phyloP scores from a whole-genome alignment of 2,329 filamentous ascomycete genomes.

The Ophidiomyces ophidiicola region DNA sequence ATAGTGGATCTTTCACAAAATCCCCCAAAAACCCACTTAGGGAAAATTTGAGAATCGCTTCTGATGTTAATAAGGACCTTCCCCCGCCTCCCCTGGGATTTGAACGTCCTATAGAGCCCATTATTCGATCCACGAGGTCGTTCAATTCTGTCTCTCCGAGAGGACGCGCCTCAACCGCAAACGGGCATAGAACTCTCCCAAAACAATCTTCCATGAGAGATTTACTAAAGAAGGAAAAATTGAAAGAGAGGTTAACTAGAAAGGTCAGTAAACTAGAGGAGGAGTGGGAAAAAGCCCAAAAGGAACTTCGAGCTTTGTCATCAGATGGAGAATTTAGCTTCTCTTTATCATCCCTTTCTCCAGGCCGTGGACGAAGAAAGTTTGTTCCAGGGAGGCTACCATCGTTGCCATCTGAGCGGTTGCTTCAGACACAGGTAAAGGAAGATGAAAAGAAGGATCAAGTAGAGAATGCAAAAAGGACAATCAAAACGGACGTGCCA shows the following conservation, averaged over 20 bases:
- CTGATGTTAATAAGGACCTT: conserved; percentile 6
- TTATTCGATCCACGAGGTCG: conserved; percentile 7
- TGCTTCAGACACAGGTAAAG: conserved; percentile 27
- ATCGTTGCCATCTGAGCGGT: conserved; percentile 36
- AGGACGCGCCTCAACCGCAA: not conserved
- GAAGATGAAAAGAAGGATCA: conserved; percentile 9
- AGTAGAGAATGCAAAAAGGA: conserved; percentile 9
- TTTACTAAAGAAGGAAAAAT: conserved; percentile 26
- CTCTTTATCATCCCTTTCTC: conserved; percentile 9
- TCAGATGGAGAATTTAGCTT: not conserved
- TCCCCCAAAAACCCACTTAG: not conserved
- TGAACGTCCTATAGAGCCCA: conserved; percentile 2
- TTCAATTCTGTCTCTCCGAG: conserved; percentile 4
- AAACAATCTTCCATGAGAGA: conserved; percentile 25
- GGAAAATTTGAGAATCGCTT: not conserved
- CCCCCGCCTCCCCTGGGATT: conserved; percentile 4
- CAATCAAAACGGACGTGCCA: not conserved
- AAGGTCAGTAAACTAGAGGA: conserved; percentile 49
- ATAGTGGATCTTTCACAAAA: not conserved
- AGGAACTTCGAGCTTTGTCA: conserved; percentile 33
- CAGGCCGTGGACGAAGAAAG: conserved; percentile 21
- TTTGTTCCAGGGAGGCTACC: conserved; percentile 35
- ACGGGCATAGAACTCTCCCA: not conserved
- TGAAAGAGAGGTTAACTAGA: conserved; percentile 41
- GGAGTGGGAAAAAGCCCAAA: conserved; percentile 45